Evolutionary conservation across 2,329 filamentous ascomycete species (phyloP).

Genomic region (Curvularia hawaiiensis): DNA sequence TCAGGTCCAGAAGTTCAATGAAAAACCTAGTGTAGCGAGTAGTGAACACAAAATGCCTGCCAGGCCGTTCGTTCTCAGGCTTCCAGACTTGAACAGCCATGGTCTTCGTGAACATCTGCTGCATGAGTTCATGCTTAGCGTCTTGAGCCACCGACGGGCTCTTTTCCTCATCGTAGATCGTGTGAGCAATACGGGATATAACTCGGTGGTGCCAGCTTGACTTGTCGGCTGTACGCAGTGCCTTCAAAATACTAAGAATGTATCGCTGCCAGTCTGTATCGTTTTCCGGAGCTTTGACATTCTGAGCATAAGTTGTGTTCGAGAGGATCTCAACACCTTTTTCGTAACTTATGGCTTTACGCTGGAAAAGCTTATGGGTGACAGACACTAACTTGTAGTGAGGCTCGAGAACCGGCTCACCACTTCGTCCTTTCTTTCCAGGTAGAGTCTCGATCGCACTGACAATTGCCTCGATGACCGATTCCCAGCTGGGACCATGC

Average conservation of each 20-base stretch:
- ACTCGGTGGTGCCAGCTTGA: slow-evolving; percentile 96
- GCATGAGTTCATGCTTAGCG: slow-evolving; percentile 78
- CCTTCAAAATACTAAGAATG: slow-evolving; percentile 65
- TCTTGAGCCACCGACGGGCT: slow-evolving; percentile 60
- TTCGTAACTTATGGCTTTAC: slow-evolving; percentile 50
- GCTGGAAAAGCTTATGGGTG: slow-evolving; percentile 77
- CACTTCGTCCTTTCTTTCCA: slow-evolving; percentile 63
- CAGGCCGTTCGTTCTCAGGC: slow-evolving; percentile 82
- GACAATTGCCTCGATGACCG: slow-evolving; percentile 62
- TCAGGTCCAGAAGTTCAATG: slow-evolving; percentile 72
- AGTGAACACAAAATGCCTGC: slow-evolving; percentile 90
- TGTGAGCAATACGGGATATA: slow-evolving; percentile 72
- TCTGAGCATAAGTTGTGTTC: slow-evolving; percentile 61
- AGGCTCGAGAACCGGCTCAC: slow-evolving; percentile 84
- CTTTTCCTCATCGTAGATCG: slow-evolving; percentile 63
- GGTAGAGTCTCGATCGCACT: slow-evolving; percentile 67
- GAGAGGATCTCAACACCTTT: slow-evolving; percentile 58
- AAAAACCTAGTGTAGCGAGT: slow-evolving; percentile 86
- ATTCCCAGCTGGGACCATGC: slow-evolving; percentile 41
- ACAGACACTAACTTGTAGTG: slow-evolving; percentile 90
- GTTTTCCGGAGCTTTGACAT: slow-evolving; percentile 55
- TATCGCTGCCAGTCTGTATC: slow-evolving; percentile 64
- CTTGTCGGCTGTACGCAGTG: slow-evolving; percentile 75
- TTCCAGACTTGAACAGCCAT: slow-evolving; percentile 97
- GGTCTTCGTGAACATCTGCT: slow-evolving; percentile 89